Conservation (phyloP, 192 early-diverging fungal genomes). For the Linnemannia zychae region DNA sequence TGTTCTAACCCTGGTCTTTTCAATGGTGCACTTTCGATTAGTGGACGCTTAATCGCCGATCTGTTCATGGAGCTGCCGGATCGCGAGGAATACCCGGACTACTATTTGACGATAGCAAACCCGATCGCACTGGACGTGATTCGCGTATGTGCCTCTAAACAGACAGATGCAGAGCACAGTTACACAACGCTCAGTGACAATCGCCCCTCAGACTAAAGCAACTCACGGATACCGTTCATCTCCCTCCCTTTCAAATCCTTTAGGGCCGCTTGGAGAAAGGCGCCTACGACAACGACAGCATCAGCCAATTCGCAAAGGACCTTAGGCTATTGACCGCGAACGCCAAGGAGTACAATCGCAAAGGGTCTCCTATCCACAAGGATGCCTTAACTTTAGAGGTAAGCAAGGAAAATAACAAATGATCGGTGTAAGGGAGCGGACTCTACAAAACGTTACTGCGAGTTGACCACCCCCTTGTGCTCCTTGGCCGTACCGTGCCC, state of each 20-base stretch:
- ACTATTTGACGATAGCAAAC: conserved; percentile 65
- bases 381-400: conserved; percentile 55
- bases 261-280: conserved; percentile 41
- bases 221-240: not conserved
- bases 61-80: conserved; percentile 87
- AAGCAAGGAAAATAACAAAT: not conserved
- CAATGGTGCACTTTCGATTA: conserved; percentile 9
- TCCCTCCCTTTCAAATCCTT: not conserved
- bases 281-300: conserved; percentile 35
- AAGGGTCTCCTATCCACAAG: conserved; percentile 54
- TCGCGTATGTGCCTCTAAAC: conserved; percentile 13
- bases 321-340: conserved; percentile 46
- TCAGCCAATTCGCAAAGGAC: conserved; percentile 35
- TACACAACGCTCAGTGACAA: not conserved
- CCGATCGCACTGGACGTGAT: conserved; percentile 49
- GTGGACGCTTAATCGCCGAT: conserved; percentile 74
- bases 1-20: no score
- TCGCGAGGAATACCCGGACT: conserved; percentile 88
- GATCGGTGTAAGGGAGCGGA: not conserved
- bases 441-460: not conserved
- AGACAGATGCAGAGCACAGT: not conserved
- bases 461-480: not conserved
- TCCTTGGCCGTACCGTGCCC: not conserved
- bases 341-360: conserved; percentile 56
- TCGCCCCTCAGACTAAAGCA: not conserved